Evolutionary conservation across 345 rosid species (phyloP), one percentile per base, ranked within the genome.

Genomic region (Pugionium cornutum): DNA sequence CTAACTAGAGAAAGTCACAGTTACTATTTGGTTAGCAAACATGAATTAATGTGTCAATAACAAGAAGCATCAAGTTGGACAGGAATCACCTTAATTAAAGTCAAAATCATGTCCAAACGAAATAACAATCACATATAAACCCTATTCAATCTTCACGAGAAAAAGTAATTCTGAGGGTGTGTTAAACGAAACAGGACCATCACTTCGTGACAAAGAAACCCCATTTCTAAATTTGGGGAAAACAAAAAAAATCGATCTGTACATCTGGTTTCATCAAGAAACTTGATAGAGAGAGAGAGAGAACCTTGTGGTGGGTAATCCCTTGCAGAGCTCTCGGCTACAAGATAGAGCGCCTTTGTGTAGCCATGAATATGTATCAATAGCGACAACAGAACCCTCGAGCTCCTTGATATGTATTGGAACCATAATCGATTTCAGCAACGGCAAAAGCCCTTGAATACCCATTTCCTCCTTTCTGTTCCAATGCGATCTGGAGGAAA

Each of bases 281-380:
- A 39, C 5, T 11, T 11, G 40, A 43, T 44, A 47, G 69, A 66
- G 62, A 7, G 66, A 30, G 34, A 28, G 53, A 42, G 34, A 29
- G 30, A 10, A 75, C 79, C 76, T 76, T n/a, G 63, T 40, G 50
- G 79, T 76, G 54, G 76, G 79, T 60, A 76, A 58, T 4, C 68
- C 72, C n/a, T 70, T 76, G 55, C 79, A 76, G 53, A 76, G 76
- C 31, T 76, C 79, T 48, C 64, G 62, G 68, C 79, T 76, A 52
- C 79, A 76, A 70, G 79, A 76, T 4, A 70, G 32, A 4, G 76
- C 79, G 7, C 79, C 79, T 76, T 76, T 76, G 68, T 76, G 79
- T 7, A 94, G 91, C 99, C 97, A 94, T 31, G 97, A 94, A 62
- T 90, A 94, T 47, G 97, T 86, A 67, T 94, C 99, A 32, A 94